Evolutionary conservation across 2,329 filamentous ascomycete species (phyloP), one percentile per base, ranked within the genome.

Genomic region (Cercospora sp.): DNA sequence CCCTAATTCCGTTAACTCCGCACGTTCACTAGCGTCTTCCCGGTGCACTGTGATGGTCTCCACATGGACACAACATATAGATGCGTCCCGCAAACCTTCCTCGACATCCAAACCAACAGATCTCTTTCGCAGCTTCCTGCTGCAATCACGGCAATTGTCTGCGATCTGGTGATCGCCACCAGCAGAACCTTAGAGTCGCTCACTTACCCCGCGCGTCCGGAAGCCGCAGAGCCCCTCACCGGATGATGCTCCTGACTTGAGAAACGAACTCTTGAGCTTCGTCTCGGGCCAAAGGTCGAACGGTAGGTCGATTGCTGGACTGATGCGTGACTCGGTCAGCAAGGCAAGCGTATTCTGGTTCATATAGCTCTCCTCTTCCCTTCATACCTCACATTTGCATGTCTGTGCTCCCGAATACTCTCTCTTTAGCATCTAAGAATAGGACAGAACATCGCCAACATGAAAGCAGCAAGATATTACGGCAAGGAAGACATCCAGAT

Each of bases 391-490:
- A 26, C 10, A 21, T 1, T 30, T 32, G 21, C 21, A 43, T 26
- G 3, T 9, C 30, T 12, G 57, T 34, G 16, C 3, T 37, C 10
- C n/a, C 28, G 2, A 8, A 21, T 0, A 37, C 28, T 37, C 8
- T 34, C 16, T 7, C 55, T 6, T 6, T 37, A 24, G 32, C 55
- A 18, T 7, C 8, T 8, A 32, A 40, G 16, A 18, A 30, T 30
- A 61, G 24, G n/a, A 30, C 16, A 8, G 5, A 57, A 61, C 9
- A 32, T 60, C n/a, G 24, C 37, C 61, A 74, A 70, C 24, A 87
- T 87, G 86, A 81, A 81, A 71, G 86, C 86, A 58, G 82, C 84
- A 26, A 79, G 84, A 72, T 88, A 85, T 72, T 84, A 87, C 73
- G 85, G 85, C 16, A 84, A 83, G 68, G 82, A 84, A 70, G 85